Base-by-base conservation (phyloP, 257 asterid genomes). In the Nyctanthes arbortristis region DNA sequence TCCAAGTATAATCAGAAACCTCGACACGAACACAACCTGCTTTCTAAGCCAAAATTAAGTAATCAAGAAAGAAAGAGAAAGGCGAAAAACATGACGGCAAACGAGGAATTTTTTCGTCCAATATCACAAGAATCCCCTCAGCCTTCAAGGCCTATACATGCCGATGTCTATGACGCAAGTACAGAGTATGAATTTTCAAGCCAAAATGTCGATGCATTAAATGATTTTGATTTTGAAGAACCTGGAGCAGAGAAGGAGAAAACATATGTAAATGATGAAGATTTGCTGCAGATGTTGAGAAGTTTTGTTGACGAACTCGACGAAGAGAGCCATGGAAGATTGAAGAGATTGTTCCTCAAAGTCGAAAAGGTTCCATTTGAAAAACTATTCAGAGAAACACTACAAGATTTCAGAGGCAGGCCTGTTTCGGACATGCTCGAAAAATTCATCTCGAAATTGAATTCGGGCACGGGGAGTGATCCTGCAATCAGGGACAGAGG, bases 281-380 rank as follows among this genome's bases (percentile, higher is more conserved):
- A 64, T 59, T 39, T 54, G 2, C 12, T 3, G 8, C 52, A 65
- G 16, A 34, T 34, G 8, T 33, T 66, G 39, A 61, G 69, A 58
- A 67, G 47, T 24, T 40, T 83, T 3, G 7, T 37, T 8, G 74
- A 64, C 6, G 75, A 82, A 60, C 3, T 76, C 7, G 77, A 74
- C 5, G 74, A n/a, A 2, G 49, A 61, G 57, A 80, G 88, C 59
- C 80, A 52, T 33, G 60, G 28, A 39, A 27, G 74, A 79, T 66
- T 79, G 0, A n/a, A 33, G 64, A 80, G 78, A 58, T 54, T 85
- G 13, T 28, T 63, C n/a, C 31, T 61, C 12, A 76, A 39, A 68
- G 33, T 59, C 0, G 82, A 75, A 58, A 65, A 49, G 0, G 47
- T 61, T 13, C 62, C 56, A 0, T 36, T 68, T 10, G 80, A 72